These are phyloP conservation scores for Dactylellina haptotyla DNA, from an alignment of 2,329 filamentous ascomycete species.

Conservation along the genomic window DNA sequence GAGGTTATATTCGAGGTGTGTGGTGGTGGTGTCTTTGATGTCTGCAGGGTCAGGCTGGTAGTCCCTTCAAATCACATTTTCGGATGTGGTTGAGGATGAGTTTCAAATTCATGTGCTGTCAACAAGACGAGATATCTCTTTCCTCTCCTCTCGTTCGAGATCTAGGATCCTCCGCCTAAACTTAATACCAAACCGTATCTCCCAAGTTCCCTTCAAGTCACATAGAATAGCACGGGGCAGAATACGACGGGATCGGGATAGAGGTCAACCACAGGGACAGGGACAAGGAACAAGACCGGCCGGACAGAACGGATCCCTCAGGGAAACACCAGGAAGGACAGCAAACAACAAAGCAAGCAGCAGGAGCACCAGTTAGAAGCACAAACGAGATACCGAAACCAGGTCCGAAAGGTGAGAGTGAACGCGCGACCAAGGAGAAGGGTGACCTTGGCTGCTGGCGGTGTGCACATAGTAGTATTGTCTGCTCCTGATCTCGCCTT, in stretches of 20 bases:
- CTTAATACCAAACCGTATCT: too few species aligned
- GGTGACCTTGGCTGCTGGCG: not conserved
- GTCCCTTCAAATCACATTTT: slow-evolving; percentile 37
- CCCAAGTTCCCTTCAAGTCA: too few species aligned
- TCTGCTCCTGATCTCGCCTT: not conserved
- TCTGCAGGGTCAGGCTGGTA: slow-evolving; percentile 19
- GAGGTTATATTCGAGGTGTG: too few species aligned
- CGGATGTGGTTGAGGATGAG: slow-evolving; percentile 26
- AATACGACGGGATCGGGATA: too few species aligned
- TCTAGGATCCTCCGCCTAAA: not conserved
- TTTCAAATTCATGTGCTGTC: slow-evolving; percentile 44
- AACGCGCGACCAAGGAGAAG: slow-evolving; percentile 2
- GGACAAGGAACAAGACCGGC: too few species aligned
- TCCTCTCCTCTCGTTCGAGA: too few species aligned
- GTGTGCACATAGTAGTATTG: too few species aligned
- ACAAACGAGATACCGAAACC: not conserved
- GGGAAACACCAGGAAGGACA: too few species aligned
- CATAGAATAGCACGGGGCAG: too few species aligned
- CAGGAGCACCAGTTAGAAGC: not conserved
- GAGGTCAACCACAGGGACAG: too few species aligned
- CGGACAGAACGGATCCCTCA: too few species aligned
- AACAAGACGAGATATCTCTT: not conserved
- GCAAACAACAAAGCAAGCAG: not conserved
- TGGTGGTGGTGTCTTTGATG: slow-evolving; percentile 1
- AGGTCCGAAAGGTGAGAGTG: not conserved